Evolutionary conservation across 2,329 filamentous ascomycete genomes (phyloP), one percentile per base, ranked within the genome.

Genomic region (Madurella fahalii): DNA sequence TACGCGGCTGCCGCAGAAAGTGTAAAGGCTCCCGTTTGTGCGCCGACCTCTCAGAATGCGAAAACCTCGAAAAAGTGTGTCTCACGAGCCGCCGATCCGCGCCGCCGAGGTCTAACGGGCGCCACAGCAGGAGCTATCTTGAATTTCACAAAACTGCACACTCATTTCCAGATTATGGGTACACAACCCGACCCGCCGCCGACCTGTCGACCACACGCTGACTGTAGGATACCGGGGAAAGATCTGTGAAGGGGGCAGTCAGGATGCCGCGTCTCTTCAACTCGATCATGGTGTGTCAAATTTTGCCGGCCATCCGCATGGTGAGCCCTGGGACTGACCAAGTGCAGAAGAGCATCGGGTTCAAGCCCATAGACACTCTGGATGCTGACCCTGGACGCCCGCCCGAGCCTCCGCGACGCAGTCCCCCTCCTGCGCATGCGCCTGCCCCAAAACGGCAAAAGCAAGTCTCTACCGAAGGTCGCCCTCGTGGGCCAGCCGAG

Each of bases 131-230:
- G 44, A 43, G 20, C 13, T 41, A 42, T 20, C 53, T 56, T 47
- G 48, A 59, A 39, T 61, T 56, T 32, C 62, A 61, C 54, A 50
- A 43, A 47, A 58, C 46, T 18, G 48, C 56, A 42, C 56, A 63
- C 53, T 58, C 58, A 30, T 61, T 61, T 50, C 56, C 62, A 31
- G 61, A 63, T 48, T 62, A 64, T 62, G 61, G 62, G 62, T 63
- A 63, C 45, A 51, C 18, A 40, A 16, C 25, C 34, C 43, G 45
- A 2, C 34, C 40, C 40, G 30, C 11, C 12, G 39, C 13, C 39
- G 39, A 52, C 15, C 30, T n/a, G 31, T 20, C 42, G 39, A 47
- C 15, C 32, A 50, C 39, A 25, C 34, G 51, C 56, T 56, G 53
- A 58, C 47, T 8, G 42, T 9, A 25, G 1, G 3, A 18, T 15